Conservation (phyloP, 1,284 basidiomycete genomes). For the Filobasidium uniguttulatum region DNA sequence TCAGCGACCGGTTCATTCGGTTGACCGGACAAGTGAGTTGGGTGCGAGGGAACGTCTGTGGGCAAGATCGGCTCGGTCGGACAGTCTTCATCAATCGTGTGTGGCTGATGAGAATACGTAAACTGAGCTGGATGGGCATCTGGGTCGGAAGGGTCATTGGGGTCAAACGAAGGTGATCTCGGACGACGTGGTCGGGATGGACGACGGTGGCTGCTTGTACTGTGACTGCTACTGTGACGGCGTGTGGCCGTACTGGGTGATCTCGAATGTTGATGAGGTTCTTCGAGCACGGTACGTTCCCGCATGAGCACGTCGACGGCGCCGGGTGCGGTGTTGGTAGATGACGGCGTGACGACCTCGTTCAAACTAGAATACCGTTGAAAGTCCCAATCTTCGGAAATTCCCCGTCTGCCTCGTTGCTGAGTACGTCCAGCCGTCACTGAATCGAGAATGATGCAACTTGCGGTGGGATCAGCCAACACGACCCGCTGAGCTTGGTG, state of each 20-base stretch:
- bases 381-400: slow-evolving; percentile 84
- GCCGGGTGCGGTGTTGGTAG: slow-evolving; percentile 24
- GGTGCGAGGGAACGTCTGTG: slow-evolving; percentile 1
- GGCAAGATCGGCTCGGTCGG: slow-evolving; percentile 6
- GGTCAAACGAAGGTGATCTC: too few relatives aligned
- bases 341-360: slow-evolving; percentile 50
- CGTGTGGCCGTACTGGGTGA: neutral
- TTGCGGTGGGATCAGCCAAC: slow-evolving; percentile 38
- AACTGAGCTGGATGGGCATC: too few relatives aligned
- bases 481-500: slow-evolving; percentile 61
- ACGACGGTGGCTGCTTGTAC: too few relatives aligned
- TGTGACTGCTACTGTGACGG: neutral
- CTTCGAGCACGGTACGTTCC: slow-evolving; percentile 63
- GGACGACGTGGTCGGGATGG: too few relatives aligned
- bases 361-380: slow-evolving; percentile 70
- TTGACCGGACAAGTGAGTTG: too few relatives aligned
- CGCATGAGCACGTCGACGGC: slow-evolving; percentile 52
- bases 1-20: too few relatives aligned
- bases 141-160: too few relatives aligned
- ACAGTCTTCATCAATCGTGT: too few relatives aligned
- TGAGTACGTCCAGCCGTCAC: slow-evolving; percentile 59
- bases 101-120: too few relatives aligned
- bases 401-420: slow-evolving; percentile 43
- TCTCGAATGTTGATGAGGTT: slow-evolving; percentile 12
- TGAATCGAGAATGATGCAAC: slow-evolving; percentile 72